Base-by-base conservation (phyloP, 1,284 basidiomycete species). In the Puccinia hordei region DNA sequence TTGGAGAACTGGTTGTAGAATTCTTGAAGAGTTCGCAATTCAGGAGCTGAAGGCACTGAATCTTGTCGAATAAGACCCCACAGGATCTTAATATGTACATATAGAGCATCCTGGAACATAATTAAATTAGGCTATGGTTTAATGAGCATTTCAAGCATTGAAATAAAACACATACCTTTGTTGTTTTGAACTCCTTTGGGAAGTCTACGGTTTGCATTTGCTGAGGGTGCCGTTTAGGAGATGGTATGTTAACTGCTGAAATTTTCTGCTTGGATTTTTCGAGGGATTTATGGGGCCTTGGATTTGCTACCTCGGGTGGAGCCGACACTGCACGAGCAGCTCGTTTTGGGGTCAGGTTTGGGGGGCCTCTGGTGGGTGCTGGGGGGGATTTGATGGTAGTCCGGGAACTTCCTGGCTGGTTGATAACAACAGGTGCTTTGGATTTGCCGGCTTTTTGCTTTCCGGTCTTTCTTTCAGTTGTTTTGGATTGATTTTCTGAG, bases 81-180 rank as follows among this genome's bases (percentile, higher is more conserved):
- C 24, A 73, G 30, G 15, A 73, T 73, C 38, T 73, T 73, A 24
- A 73, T 55, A 38, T 73, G 72, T 9, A 73, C 51, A 73, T 30
- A 73, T 8, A 73, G 15, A 33, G 72, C 72, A 15, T 55, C 35
- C 72, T 73, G 33, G 22, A 73, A 57, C 24, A 35, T 24, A 27
- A 15, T 30, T 30, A 13, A n/a, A n/a, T n/a, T n/a, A n/a, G n/a
- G n/a, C n/a, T n/a, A 24, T 27, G 22, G 6, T 57, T 33, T 12
- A 19, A 33, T 1, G 15, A 57, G 19, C 22, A 65, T 33, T n/a
- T 33, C 1, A 30, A 13, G 33, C 10, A 24, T 35, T 24, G 33
- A 30, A n/a, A 30, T 8, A 38, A 66, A 24, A 55, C 72, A 35
- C 10, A 57, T n/a, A n/a, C 72, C 53, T 73, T 73, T 15, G 72